Base-by-base conservation (phyloP, 306 rosid genomes). In the Cucurbita maxima region DNA sequence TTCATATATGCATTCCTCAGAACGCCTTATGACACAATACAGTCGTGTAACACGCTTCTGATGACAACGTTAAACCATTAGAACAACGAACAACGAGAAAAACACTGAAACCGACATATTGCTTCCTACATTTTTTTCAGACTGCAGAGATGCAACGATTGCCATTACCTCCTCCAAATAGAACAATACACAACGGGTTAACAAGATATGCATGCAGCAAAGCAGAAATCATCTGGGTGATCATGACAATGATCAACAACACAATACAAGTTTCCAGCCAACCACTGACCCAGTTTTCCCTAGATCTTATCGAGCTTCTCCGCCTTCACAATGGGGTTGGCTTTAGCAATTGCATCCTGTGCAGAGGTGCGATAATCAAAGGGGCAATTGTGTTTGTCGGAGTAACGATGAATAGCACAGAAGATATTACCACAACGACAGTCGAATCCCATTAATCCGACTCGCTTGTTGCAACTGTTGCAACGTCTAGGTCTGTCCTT, bases 261-360 rank as follows among this genome's bases (percentile, higher is more conserved):
- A 72, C 85, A 41, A 73, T 75, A 75, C 79, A 73, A 19, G 70
- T 75, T 70, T 76, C 69, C 56, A 74, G 22, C 58, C 59, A 6
- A 5, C 64, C 19, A 68, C 16, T 72, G 78, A 57, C 73, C 75
- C 7, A 8, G 14, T 38, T n/a, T 2, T 6, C 1, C 3, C 83
- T 76, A 91, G 71, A 91, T 89, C 82, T 89, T 91, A 70, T 89
- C 96, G 76, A 91, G 97, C 85, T 91, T 91, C 84, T 89, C 90
- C 56, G 97, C 96, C 86, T 87, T 89, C 71, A 91, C 88, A 68
- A 89, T 84, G 0, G 97, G 97, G 80, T 92, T 92, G 81, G 96
- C 97, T 80, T 86, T 88, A 16, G 94, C 94, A 52, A 92, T 89
- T 20, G 94, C 94, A 78, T 87, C 88, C 5, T 80, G 84, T 15